Evolutionary conservation across 371 early-diverging fungal genomes (phyloP).

Genomic region (Mortierella sp.): DNA sequence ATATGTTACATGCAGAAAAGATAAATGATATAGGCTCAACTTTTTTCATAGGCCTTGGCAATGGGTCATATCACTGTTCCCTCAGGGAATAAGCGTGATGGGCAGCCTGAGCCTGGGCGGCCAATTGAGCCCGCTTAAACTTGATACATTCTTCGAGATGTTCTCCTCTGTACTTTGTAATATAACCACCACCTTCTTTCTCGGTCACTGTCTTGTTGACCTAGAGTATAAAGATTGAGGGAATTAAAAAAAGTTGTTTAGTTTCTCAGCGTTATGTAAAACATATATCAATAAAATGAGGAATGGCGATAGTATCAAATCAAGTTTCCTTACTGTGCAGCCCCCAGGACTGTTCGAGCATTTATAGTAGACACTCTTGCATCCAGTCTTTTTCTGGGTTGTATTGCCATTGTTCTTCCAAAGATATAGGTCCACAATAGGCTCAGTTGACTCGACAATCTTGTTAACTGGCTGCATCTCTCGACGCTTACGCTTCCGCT

Average conservation of each 20-base stretch:
- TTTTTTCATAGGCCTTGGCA: conserved; percentile 7
- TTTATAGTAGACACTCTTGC: conserved; percentile 73
- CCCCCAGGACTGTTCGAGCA: conserved; percentile 58
- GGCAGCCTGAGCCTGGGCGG: conserved; percentile 31
- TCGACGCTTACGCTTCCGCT: conserved; percentile 67
- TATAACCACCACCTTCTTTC: conserved; percentile 70
- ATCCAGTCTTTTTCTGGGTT: conserved; percentile 73
- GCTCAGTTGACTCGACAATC: conserved; percentile 73
- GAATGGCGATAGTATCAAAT: not conserved
- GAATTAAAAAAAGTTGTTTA: not conserved
- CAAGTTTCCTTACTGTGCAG: conserved; percentile 46
- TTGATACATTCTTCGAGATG: conserved; percentile 68
- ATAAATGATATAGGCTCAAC: not conserved
- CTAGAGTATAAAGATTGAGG: conserved; percentile 5
- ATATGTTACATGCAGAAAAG: not conserved
- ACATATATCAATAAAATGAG: not conserved
- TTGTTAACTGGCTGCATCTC: conserved; percentile 77
- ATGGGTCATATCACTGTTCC: conserved; percentile 6
- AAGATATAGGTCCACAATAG: conserved; percentile 66
- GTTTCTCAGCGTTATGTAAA: not conserved
- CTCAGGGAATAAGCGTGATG: conserved; percentile 17
- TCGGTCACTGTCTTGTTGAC: conserved; percentile 80
- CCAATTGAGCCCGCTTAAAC: conserved; percentile 36
- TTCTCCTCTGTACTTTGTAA: conserved; percentile 75
- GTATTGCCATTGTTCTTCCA: conserved; percentile 78